Evolutionary conservation across 768 basidiomycete genomes (phyloP).

Genomic region (Termitomyces eurrhizus): DNA sequence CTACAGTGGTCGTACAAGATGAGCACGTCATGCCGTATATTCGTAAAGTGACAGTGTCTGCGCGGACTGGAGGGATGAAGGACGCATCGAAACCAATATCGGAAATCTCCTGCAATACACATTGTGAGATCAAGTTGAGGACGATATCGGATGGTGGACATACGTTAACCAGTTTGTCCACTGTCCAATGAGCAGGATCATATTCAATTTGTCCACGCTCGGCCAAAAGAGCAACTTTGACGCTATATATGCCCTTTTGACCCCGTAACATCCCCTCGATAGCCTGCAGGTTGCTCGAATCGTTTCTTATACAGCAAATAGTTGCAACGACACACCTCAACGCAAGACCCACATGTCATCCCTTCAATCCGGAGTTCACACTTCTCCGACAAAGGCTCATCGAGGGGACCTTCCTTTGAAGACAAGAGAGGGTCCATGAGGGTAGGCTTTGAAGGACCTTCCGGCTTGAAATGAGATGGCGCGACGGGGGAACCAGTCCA

Average conservation of each 20-base stretch:
- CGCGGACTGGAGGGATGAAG: conserved; percentile 58
- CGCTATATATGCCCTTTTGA: conserved; percentile 84
- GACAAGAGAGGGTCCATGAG: neutral
- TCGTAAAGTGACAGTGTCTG: conserved; percentile 69
- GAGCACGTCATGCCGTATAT: conserved; percentile 93
- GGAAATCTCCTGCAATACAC: conserved; percentile 70
- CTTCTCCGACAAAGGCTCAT: conserved; percentile 36
- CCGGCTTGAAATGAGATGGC: conserved; percentile 6
- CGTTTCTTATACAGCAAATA: neutral
- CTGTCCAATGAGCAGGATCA: conserved; percentile 76
- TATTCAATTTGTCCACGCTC: conserved; percentile 92
- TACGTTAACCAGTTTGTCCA: conserved; percentile 75
- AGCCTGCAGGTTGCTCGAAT: conserved; percentile 38
- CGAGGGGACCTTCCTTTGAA: conserved; percentile 21
- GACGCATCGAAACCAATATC: conserved; percentile 92
- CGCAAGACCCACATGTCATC: conserved; percentile 89
- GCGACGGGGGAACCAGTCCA: conserved; percentile 18
- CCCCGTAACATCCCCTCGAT: conserved; percentile 81
- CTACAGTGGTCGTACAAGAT: conserved; percentile 75
- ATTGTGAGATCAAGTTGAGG: neutral
- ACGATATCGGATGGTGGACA: conserved; percentile 22
- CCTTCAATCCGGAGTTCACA: conserved; percentile 84
- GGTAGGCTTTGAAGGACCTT: conserved; percentile 9
- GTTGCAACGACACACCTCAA: conserved; percentile 55
- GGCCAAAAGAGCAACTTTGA: conserved; percentile 96